Evolutionary conservation across 2,329 filamentous ascomycete genomes (phyloP).

Genomic region (Penicillium paneum): DNA sequence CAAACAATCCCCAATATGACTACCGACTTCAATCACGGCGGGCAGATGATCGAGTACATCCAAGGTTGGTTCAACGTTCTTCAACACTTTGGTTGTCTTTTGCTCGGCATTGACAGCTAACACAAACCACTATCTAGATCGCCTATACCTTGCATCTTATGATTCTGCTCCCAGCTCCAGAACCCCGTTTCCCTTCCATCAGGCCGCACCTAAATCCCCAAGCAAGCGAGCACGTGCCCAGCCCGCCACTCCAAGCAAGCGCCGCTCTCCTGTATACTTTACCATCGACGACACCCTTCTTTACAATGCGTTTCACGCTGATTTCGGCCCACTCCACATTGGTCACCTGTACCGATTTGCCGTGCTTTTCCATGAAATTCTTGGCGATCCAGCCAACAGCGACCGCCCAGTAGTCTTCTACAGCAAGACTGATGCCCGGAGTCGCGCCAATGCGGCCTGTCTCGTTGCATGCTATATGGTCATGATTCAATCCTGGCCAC

Average conservation of each 20-base stretch:
- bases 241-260: slow-evolving; percentile 55
- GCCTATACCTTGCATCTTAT: slow-evolving; percentile 92
- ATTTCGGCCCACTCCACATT: slow-evolving; percentile 96
- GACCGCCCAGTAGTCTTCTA: slow-evolving; percentile 91
- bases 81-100: slow-evolving; percentile 35
- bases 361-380: slow-evolving; percentile 89
- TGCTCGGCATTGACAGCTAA: slow-evolving; percentile 11
- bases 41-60: slow-evolving; percentile 94
- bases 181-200: slow-evolving; percentile 81
- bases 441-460: slow-evolving; percentile 85
- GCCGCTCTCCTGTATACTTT: slow-evolving; percentile 79
- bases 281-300: slow-evolving; percentile 87
- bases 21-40: slow-evolving; percentile 61
- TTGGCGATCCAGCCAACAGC: slow-evolving; percentile 87
- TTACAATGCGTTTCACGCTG: slow-evolving; percentile 98
- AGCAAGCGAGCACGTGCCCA: slow-evolving; percentile 67
- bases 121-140: slow-evolving; percentile 57
- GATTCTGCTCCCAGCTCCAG: slow-evolving; percentile 73
- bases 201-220: slow-evolving; percentile 60
- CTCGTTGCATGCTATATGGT: slow-evolving; percentile 98
- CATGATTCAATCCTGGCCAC: slow-evolving; percentile 94
- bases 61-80: slow-evolving; percentile 62
- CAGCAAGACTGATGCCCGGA: slow-evolving; percentile 87
- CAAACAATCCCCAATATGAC: slow-evolving; percentile 40
- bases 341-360: slow-evolving; percentile 96